Evolutionary conservation across 2,329 filamentous ascomycete genomes (phyloP).

Genomic region (Aspergillus clavatus): DNA sequence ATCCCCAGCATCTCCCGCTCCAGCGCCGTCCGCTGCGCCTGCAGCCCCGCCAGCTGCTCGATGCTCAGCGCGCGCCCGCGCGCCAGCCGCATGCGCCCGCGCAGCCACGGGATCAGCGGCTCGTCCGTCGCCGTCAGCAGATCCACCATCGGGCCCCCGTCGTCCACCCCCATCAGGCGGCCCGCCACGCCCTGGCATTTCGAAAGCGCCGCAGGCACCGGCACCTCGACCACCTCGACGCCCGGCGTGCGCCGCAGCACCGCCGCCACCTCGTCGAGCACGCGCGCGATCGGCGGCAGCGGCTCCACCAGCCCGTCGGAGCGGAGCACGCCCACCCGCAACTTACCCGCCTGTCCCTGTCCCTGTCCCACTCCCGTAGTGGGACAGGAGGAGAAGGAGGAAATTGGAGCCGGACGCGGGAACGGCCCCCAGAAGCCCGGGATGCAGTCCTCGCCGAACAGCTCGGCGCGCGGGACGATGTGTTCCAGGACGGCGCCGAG

Average conservation of each 20-base stretch:
- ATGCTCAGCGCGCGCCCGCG: constrained; percentile 47
- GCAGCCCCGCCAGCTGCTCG: constrained; percentile 48
- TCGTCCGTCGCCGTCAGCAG: constrained; percentile 53
- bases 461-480: constrained; percentile 48
- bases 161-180: constrained; percentile 56
- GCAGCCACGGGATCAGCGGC: constrained; percentile 58
- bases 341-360: constrained; percentile 24
- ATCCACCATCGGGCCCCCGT: constrained; percentile 52
- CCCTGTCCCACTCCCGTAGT: too few species aligned
- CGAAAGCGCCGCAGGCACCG: constrained; percentile 49
- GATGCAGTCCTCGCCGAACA: constrained; percentile 49
- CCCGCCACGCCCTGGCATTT: constrained; percentile 55
- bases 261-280: constrained; percentile 37
- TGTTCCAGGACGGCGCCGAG: constrained; percentile 47
- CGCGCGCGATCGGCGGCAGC: constrained; percentile 37
- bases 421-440: constrained; percentile 39
- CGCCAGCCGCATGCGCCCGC: constrained; percentile 45
- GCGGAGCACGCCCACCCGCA: constrained; percentile 41
- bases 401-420: too few species aligned
- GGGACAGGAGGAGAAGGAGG: too few species aligned
- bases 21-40: constrained; percentile 49
- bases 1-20: constrained; percentile 55
- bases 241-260: constrained; percentile 34
- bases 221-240: constrained; percentile 56
- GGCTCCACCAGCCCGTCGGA: constrained; percentile 38